phyloP scores from a whole-genome alignment of 768 basidiomycete genomes.

The Russula sp. region DNA sequence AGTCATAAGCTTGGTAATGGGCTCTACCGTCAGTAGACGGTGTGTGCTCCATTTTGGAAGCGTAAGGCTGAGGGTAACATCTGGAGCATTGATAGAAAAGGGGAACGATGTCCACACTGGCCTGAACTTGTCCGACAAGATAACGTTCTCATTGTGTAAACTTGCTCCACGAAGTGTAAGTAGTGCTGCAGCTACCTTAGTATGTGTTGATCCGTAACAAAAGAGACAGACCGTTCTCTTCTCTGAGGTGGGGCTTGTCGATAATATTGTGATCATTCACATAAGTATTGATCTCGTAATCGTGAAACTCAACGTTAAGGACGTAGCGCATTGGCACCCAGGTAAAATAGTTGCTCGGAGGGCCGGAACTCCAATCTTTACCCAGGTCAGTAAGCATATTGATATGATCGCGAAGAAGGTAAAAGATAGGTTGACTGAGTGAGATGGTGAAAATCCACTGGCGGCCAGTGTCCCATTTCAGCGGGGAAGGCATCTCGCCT shows the following conservation, averaged over 20 bases:
- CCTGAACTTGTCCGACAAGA: constrained; percentile 66
- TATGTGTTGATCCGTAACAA: not conserved
- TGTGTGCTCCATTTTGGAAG: constrained; percentile 90
- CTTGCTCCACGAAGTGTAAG: constrained; percentile 55
- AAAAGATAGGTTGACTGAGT: constrained; percentile 64
- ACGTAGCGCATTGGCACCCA: constrained; percentile 81
- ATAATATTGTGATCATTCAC: constrained; percentile 97
- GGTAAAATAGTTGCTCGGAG: constrained; percentile 68
- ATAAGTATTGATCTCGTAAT: constrained; percentile 73
- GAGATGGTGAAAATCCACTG: constrained; percentile 73
- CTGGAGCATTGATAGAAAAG: constrained; percentile 54
- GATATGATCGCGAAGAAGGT: constrained; percentile 85
- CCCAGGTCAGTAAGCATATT: constrained; percentile 92
- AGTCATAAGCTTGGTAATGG: constrained; percentile 56
- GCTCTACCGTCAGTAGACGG: constrained; percentile 53
- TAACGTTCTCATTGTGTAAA: constrained; percentile 42
- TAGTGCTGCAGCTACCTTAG: constrained; percentile 45
- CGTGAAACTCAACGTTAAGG: constrained; percentile 61
- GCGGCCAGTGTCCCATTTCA: constrained; percentile 75
- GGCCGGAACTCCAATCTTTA: constrained; percentile 85
- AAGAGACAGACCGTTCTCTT: constrained; percentile 68
- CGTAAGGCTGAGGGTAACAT: constrained; percentile 50
- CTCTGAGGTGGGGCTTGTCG: constrained; percentile 69
- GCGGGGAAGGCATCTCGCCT: constrained; percentile 69
- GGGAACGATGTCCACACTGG: constrained; percentile 61